Base-by-base conservation (phyloP, 192 early-diverging fungal species). In the Entomortierella parvispora region DNA sequence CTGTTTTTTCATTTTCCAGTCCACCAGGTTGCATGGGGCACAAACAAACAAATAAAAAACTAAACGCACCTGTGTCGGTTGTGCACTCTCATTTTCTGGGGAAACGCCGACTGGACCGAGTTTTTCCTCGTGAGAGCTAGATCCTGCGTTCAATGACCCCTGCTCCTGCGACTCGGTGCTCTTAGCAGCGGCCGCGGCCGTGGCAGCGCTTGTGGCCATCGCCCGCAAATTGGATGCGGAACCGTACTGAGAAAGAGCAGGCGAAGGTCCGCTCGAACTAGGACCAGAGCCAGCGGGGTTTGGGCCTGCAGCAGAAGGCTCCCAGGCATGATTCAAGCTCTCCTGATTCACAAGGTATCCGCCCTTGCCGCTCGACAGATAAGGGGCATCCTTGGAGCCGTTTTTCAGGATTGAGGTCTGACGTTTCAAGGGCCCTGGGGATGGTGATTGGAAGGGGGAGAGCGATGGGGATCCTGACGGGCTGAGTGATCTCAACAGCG, bases 321-420 rank as follows among this genome's bases (percentile, higher is more conserved):
- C 65, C 74, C 74, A 68, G 15, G 74, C 20, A 11, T 77, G 59
- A 57, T 62, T 77, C 43, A 77, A 33, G 44, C 43, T 70, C 68
- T 70, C 68, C 34, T 59, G 52, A 47, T 62, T 54, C 29, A 43
- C 31, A 18, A 55, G 47, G 33, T 71, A 46, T n/a, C 37, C 31
- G 34, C 42, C 59, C 28, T 67, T 76, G 9, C 14, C 18, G 31
- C 34, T 17, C 0, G 69, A 58, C 15, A 76, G 59, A 50, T 76
- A 76, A 22, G 71, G 65, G 31, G 74, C 74, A 64, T 77, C 74
- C 33, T 77, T 77, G 28, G 74, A 62, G 18, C 74, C 74, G 28
- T 77, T 77, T 42, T 77, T 77, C 31, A 77, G 49, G 55, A 77
- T 77, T 11, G 74, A 77, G 15, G 65, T 57, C 47, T 62, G 54